A percentile compares a stretch with the other conserved stretches of the same genome.
Evolutionary conservation across 331 rosid genomes (phyloP).

Genomic region (Stylosanthes scabra): DNA sequence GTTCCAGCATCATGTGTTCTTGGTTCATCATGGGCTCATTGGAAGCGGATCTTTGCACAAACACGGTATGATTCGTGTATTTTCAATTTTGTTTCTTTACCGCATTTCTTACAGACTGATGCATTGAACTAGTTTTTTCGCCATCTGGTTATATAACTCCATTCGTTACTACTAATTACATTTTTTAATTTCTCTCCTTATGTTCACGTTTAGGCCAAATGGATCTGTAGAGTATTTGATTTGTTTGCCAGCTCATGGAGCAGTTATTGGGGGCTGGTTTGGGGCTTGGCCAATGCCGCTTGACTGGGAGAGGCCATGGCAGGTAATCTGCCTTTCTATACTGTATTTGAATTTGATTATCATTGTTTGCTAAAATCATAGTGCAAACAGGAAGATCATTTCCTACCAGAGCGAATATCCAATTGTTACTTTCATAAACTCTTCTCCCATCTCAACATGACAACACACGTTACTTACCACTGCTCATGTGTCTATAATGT

Average conservation of each 20-base stretch:
- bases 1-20: conserved; percentile 90
- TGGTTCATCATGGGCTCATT: conserved; percentile 81
- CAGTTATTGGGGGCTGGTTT: conserved; percentile 90
- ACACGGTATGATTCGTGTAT: conserved; percentile 57
- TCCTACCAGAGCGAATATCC: background rate
- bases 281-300: conserved; percentile 99
- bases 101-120: conserved; percentile 5
- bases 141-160: too few relatives aligned
- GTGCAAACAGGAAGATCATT: conserved; percentile 2
- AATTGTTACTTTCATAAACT: background rate
- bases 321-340: conserved; percentile 52
- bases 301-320: conserved; percentile 99
- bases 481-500: conserved; percentile 11
- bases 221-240: conserved; percentile 69
- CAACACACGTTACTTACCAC: too few relatives aligned
- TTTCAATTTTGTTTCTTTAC: conserved; percentile 1
- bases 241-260: conserved; percentile 90
- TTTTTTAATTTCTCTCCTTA: background rate
- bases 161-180: conserved; percentile 13
- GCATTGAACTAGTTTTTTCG: background rate
- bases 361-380: conserved; percentile 10
- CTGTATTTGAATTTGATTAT: conserved; percentile 12
- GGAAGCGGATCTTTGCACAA: conserved; percentile 81
- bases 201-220: conserved; percentile 57
- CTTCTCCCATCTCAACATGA: background rate